Evolutionary conservation across 2,329 filamentous ascomycete genomes (phyloP), one percentile per base, ranked within the genome.

Genomic region (Ophiostoma himal-ulmi): DNA sequence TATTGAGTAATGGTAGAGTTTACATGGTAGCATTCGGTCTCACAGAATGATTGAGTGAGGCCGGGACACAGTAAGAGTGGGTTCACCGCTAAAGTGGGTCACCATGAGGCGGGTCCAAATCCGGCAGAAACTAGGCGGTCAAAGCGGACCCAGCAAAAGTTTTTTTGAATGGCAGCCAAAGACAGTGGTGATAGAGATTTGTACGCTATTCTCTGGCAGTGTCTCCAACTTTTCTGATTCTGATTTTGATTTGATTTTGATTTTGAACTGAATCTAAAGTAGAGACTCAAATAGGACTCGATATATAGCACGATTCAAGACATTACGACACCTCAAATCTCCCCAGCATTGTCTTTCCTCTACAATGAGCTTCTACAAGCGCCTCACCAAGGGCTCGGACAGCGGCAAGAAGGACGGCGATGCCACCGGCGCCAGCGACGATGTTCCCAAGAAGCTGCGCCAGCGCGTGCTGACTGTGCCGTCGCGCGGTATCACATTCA

Each of bases 401-500:
- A 22, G 26, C 67, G 41, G 41, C 36, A 68, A 54, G 41, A 54
- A 54, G 66, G 82, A 80, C 70, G 80, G 80, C 72, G 80, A 81
- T 68, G 85, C 34, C 36, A 39, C 86, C 75, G 77, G 81, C 68
- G 84, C 87, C 75, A 80, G 65, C 41, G 74, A 73, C 41, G 73
- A 71, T 20, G 67, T 78, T 41, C 81, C 79, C 17, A 68, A 81
- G 78, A 90, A 85, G 81, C 90, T 89, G 78, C 89, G 87, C 82
- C 88, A 90, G 80, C 84, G 93, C 76, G 91, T 98, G 69, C 84
- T 99, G 74, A 94, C 98, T 77, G 85, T 99, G 75, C 95, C 92
- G 36, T 97, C 94, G 34, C 86, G 95, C 82, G 95, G 95, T 74
- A 92, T 98, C 69, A 97, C 94, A 44, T 93, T 92, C 75, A 96